Percentiles rank a stretch among this genome's conserved stretches.
phyloP scores from a whole-genome alignment of 2,329 filamentous ascomycete genomes.

The Helotiales sp. region DNA sequence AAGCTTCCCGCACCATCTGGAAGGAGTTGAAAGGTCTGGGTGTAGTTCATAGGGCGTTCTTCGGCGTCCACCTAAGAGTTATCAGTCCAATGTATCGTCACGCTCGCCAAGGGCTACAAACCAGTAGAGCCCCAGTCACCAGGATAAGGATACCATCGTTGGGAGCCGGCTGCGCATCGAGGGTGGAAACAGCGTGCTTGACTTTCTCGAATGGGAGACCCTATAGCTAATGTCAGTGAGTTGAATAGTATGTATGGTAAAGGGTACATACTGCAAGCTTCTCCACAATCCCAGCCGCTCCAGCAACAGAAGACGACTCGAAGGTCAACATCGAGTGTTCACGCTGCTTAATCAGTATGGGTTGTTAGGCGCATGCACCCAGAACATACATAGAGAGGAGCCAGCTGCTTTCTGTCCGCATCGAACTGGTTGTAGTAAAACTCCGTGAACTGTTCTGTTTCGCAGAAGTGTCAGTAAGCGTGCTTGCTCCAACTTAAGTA shows the following conservation, averaged over 20 bases:
- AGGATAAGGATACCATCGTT: constrained; percentile 75
- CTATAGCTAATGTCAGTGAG: constrained; percentile 44
- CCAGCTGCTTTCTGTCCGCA: constrained; percentile 62
- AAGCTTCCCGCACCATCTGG: constrained; percentile 68
- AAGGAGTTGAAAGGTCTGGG: constrained; percentile 83
- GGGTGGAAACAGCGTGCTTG: constrained; percentile 72
- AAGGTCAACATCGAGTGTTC: constrained; percentile 92
- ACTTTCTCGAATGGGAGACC: constrained; percentile 79
- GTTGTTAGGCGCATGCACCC: constrained; percentile 5
- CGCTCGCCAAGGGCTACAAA: constrained; percentile 44
- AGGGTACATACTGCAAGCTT: constrained; percentile 70
- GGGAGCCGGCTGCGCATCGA: constrained; percentile 79
- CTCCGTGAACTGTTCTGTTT: constrained; percentile 77
- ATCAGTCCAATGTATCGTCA: constrained; percentile 12
- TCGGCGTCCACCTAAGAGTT: constrained; percentile 76
- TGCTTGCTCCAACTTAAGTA: too few species aligned
- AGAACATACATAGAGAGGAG: constrained; percentile 74
- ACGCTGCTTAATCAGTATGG: constrained; percentile 54
- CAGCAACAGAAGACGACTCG: constrained; percentile 68
- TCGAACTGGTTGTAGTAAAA: constrained; percentile 95
- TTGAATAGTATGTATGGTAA: neutral
- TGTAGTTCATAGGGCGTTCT: constrained; percentile 85
- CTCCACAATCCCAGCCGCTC: constrained; percentile 66
- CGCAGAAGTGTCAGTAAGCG: neutral
- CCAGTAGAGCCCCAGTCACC: constrained; percentile 83